Percentiles rank a stretch among this genome's conserved stretches.
phyloP scores from a whole-genome alignment of 2,329 filamentous ascomycete species.

The Penicillium sp. region DNA sequence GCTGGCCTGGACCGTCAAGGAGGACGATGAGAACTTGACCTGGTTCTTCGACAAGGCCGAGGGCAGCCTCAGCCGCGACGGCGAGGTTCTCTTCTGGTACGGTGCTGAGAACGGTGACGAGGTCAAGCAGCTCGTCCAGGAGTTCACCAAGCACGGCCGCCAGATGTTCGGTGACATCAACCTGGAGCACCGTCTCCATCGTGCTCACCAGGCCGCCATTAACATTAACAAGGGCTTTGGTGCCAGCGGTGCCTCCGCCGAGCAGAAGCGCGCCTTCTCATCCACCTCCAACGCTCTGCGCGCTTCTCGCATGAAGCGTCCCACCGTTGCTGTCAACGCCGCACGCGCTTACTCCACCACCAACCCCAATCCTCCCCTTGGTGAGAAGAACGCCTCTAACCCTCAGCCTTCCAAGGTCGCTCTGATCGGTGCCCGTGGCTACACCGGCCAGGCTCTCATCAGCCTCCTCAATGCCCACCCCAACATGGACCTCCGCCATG shows the following conservation, averaged over 20 bases:
- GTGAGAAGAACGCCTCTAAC: constrained; percentile 85
- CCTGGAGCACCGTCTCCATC: constrained; percentile 79
- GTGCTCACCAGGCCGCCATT: constrained; percentile 71
- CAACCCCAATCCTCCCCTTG: constrained; percentile 88
- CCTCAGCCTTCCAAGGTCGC: constrained; percentile 75
- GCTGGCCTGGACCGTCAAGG: constrained; percentile 94
- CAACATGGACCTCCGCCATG: constrained; percentile 84
- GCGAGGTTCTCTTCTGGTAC: constrained; percentile 96
- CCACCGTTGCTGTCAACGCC: constrained; percentile 32
- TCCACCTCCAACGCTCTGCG: constrained; percentile 52
- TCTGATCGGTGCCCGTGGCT: constrained; percentile 88
- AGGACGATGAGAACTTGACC: constrained; percentile 92
- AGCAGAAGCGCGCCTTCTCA: constrained; percentile 70
- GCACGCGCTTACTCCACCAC: constrained; percentile 46
- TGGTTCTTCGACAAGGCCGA: constrained; percentile 99
- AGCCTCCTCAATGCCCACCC: constrained; percentile 85
- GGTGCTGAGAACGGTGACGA: constrained; percentile 80
- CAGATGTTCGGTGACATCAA: constrained; percentile 89
- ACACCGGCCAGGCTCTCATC: constrained; percentile 90
- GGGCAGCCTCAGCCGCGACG: constrained; percentile 81
- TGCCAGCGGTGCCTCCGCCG: constrained; percentile 49
- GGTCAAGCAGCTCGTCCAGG: constrained; percentile 78
- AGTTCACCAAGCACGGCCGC: constrained; percentile 79
- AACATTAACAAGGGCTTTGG: constrained; percentile 51
- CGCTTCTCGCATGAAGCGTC: constrained; percentile 33